Evolutionary conservation across 1,139 yeast genomes (phyloP).

Genomic region (Yamadazyma dendronema): DNA sequence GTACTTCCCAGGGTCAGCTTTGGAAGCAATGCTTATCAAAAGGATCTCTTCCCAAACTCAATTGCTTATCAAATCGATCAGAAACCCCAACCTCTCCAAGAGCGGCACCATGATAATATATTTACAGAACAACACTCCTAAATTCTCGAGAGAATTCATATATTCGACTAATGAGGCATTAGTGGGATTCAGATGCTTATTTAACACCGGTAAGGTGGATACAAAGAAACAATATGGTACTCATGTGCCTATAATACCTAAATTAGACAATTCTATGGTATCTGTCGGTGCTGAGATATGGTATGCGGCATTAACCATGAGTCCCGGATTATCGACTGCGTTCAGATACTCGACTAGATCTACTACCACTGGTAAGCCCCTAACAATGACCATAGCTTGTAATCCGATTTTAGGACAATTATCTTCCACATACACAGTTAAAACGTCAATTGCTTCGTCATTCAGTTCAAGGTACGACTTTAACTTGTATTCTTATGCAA

Average conservation of each 20-base stretch:
- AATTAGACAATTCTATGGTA: slow-evolving; percentile 48
- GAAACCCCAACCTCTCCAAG: slow-evolving; percentile 59
- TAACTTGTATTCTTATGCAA: slow-evolving; percentile 85
- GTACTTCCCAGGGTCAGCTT: slow-evolving; percentile 82
- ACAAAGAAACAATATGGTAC: slow-evolving; percentile 5
- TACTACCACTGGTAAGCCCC: slow-evolving; percentile 82
- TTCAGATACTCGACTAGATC: slow-evolving; percentile 84
- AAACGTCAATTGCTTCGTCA: slow-evolving; percentile 73
- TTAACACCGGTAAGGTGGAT: slow-evolving; percentile 55
- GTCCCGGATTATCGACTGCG: slow-evolving; percentile 84
- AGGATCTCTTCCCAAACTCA: slow-evolving; percentile 62
- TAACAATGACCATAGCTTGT: slow-evolving; percentile 81
- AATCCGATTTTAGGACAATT: slow-evolving; percentile 92
- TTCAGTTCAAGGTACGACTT: slow-evolving; percentile 87
- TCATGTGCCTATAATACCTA: slow-evolving; percentile 29
- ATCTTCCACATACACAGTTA: slow-evolving; percentile 84
- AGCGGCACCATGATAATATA: slow-evolving; percentile 66
- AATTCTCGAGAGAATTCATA: slow-evolving; percentile 70
- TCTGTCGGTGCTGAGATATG: slow-evolving; percentile 86
- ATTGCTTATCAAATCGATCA: slow-evolving; percentile 69
- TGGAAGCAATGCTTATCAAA: slow-evolving; percentile 86
- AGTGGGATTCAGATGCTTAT: slow-evolving; percentile 78
- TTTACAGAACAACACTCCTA: slow-evolving; percentile 66
- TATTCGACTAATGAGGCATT: slow-evolving; percentile 88
- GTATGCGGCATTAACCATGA: slow-evolving; percentile 81